Evolutionary conservation across 441 rosid genomes (phyloP).

Genomic region (Gossypium schwendimanii): DNA sequence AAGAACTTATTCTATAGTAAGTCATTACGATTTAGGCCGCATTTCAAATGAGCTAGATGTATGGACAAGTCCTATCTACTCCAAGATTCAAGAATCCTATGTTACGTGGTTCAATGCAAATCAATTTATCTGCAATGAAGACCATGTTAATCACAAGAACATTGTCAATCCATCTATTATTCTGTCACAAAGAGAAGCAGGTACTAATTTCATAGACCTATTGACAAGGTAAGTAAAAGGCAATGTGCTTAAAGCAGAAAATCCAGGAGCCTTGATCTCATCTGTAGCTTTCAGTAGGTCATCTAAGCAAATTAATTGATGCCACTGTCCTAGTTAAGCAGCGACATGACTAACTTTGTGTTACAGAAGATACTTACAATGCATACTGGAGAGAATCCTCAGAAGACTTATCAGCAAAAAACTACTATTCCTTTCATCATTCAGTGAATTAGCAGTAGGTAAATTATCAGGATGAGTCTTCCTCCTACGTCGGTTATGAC

Average conservation of each 20-base stretch:
- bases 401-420: conserved; percentile 35
- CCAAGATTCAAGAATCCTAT: neutral
- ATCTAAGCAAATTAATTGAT: conserved; percentile 6
- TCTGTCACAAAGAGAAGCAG: neutral
- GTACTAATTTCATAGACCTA: neutral
- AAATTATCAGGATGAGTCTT: conserved; percentile 34
- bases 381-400: conserved; percentile 38
- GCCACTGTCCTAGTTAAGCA: conserved; percentile 6
- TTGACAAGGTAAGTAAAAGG: conserved; percentile 5
- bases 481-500: conserved; percentile 46
- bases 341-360: conserved; percentile 2
- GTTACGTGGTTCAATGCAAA: neutral
- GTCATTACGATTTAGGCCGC: neutral
- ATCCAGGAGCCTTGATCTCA: neutral
- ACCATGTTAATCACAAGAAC: conserved; percentile 1
- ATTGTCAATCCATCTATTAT: conserved; percentile 1
- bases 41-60: neutral
- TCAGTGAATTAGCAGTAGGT: conserved; percentile 19
- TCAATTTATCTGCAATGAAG: neutral
- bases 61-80: neutral
- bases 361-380: conserved; percentile 27
- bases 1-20: neutral
- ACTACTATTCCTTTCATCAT: conserved; percentile 28
- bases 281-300: conserved; percentile 4
- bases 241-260: conserved; percentile 2